Percentiles rank a stretch among this genome's conserved stretches.
Evolutionary conservation across 1,284 basidiomycete genomes (phyloP).

Genomic region (Marasmius oreades): DNA sequence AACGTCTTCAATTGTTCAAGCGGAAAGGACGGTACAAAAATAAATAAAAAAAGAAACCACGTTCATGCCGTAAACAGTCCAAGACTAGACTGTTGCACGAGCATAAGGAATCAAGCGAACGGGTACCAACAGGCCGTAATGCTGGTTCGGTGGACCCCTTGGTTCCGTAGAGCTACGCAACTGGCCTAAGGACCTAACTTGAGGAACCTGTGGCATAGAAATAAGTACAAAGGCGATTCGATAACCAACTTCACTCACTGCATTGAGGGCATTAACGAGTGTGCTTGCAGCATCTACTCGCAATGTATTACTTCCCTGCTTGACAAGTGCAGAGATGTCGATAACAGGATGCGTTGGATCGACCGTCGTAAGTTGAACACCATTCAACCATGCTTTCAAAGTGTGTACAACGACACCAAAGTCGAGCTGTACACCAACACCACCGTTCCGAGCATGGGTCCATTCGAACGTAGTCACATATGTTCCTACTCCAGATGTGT

Average conservation of each 20-base stretch:
- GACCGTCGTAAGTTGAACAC: constrained; percentile 13
- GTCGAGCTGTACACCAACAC: constrained; percentile 15
- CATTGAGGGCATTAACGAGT: constrained; percentile 16
- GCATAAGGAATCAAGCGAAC: constrained; percentile 16
- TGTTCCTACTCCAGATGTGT: constrained; percentile 16
- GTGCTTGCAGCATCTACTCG: constrained; percentile 17
- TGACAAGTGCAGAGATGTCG: constrained; percentile 16
- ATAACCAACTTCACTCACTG: constrained; percentile 8
- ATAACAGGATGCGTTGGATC: constrained; percentile 15
- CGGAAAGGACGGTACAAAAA: too few species aligned
- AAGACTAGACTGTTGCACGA: constrained; percentile 2
- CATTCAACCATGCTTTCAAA: constrained; percentile 17
- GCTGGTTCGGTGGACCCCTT: constrained; percentile 8
- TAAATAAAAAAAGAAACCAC: too few species aligned
- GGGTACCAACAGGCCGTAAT: constrained; percentile 14
- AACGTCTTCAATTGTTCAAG: too few species aligned
- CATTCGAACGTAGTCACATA: constrained; percentile 16
- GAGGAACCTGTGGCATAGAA: constrained; percentile 8
- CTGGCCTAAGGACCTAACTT: constrained; percentile 12
- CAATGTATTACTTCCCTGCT: constrained; percentile 12
- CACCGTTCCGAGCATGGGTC: constrained; percentile 7
- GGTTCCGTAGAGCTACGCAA: constrained; percentile 8
- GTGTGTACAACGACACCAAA: constrained; percentile 18
- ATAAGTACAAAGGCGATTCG: background rate
- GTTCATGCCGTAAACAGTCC: too few species aligned